phyloP scores from a whole-genome alignment of 208 protist genomes.

The Acanthamoeba comandoni region DNA sequence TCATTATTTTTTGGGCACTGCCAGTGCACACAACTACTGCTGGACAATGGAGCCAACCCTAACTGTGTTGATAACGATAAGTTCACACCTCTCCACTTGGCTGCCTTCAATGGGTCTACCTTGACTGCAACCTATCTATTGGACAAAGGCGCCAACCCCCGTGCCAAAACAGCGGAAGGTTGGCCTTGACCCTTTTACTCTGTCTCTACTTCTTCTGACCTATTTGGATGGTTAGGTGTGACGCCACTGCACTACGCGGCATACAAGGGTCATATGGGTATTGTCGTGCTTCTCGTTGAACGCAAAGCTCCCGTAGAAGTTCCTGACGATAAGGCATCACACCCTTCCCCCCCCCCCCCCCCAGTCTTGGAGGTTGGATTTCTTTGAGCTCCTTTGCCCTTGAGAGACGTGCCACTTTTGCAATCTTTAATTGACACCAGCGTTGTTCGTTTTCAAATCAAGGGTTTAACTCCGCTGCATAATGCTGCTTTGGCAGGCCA shows the following conservation, averaged over 20 bases:
- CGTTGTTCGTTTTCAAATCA: too few relatives aligned
- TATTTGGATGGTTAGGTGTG: too few relatives aligned
- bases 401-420: too few relatives aligned
- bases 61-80: constrained; percentile 22
- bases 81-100: constrained; percentile 35
- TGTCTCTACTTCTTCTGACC: too few relatives aligned
- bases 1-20: too few relatives aligned
- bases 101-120: constrained; percentile 10
- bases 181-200: too few relatives aligned
- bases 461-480: constrained; percentile 14
- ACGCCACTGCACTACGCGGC: constrained; percentile 45
- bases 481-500: constrained; percentile 1
- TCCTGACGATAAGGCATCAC: constrained; percentile 15
- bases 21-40: constrained; percentile 8
- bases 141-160: neutral
- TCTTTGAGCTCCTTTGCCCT: too few relatives aligned
- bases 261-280: constrained; percentile 34
- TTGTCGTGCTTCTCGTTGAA: neutral
- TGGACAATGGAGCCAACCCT: constrained; percentile 48
- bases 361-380: too few relatives aligned
- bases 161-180: constrained; percentile 13
- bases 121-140: neutral
- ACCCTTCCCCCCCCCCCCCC: too few relatives aligned
- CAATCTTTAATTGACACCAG: too few relatives aligned
- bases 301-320: constrained; percentile 6